These are phyloP conservation scores for Eleusine indica DNA, from an alignment of 176 grass and related monocot species.

Conservation along the genomic window DNA sequence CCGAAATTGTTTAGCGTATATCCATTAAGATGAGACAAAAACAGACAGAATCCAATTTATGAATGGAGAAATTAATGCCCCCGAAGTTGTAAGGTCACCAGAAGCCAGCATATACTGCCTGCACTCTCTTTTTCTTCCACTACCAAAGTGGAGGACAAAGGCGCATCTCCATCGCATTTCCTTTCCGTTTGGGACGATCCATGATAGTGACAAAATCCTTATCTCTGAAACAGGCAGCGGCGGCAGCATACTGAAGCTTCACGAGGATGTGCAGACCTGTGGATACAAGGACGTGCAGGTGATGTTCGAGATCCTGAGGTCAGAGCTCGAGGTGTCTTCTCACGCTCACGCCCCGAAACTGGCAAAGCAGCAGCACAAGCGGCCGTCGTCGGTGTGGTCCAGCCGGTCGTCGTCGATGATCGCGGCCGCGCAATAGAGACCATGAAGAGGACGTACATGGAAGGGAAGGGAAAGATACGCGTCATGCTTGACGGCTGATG, in stretches of 20 bases:
- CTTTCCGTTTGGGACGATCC: conserved; percentile 14
- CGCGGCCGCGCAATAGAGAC: conserved; percentile 46
- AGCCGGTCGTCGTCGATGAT: conserved; percentile 44
- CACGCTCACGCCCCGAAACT: not conserved
- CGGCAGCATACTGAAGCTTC: conserved; percentile 77
- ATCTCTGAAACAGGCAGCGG: conserved; percentile 60
- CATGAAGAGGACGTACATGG: not conserved
- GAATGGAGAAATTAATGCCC: not conserved
- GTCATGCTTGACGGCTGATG: not conserved
- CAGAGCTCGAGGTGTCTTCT: conserved; percentile 56
- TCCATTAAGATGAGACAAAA: too few relatives aligned
- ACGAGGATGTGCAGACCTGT: conserved; percentile 85
- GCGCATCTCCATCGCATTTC: not conserved
- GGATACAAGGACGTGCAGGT: conserved; percentile 92
- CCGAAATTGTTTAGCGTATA: not conserved
- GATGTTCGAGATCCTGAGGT: conserved; percentile 89
- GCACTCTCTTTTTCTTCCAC: conserved; percentile 35
- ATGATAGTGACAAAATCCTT: conserved; percentile 40
- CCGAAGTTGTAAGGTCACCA: conserved; percentile 21
- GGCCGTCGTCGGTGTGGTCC: conserved; percentile 35
- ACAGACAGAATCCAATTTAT: too few relatives aligned
- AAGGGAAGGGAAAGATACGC: conserved; percentile 10
- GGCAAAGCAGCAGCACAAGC: conserved; percentile 32
- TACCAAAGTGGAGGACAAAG: not conserved
- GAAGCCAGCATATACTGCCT: conserved; percentile 4